A percentile compares a stretch with the other conserved stretches of the same genome.
Conservation (phyloP, 2,329 filamentous ascomycete species). For the Aureobasidium melanogenum region DNA sequence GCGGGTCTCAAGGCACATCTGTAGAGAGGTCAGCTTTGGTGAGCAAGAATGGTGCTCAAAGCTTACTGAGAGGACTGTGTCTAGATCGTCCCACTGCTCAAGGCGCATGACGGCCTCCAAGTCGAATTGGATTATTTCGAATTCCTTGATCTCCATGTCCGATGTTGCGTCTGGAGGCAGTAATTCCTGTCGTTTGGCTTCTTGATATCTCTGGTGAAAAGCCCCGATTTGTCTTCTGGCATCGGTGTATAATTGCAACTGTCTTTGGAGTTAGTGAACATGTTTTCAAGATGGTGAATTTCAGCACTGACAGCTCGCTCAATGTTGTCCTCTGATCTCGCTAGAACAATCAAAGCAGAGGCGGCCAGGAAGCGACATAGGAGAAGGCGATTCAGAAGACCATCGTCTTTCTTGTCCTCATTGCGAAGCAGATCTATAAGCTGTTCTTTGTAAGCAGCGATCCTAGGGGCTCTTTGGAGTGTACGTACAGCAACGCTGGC, state of each 20-base stretch:
- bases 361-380: conserved; percentile 61
- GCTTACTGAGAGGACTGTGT: conserved; percentile 46
- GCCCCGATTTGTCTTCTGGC: conserved; percentile 51
- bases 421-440: conserved; percentile 9
- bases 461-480: conserved; percentile 21
- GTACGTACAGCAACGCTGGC: conserved; percentile 26
- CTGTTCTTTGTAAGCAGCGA: not conserved
- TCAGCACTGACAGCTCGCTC: conserved; percentile 25
- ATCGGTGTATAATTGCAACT: conserved; percentile 53
- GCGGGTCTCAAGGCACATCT: conserved; percentile 13
- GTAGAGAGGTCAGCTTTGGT: not conserved
- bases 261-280: conserved; percentile 15
- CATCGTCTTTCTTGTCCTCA: conserved; percentile 25
- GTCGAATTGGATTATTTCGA: conserved; percentile 63
- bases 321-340: conserved; percentile 35
- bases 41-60: conserved; percentile 10
- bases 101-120: conserved; percentile 66
- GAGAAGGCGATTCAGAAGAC: conserved; percentile 51
- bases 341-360: conserved; percentile 38
- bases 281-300: conserved; percentile 10
- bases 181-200: conserved; percentile 23
- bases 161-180: conserved; percentile 32
- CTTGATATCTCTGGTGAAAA: conserved; percentile 45
- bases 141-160: conserved; percentile 50
- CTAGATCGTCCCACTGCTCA: conserved; percentile 58